These are phyloP conservation scores for Fusarium domesticum DNA, from an alignment of 2,329 filamentous ascomycete genomes.

Conservation along the genomic window DNA sequence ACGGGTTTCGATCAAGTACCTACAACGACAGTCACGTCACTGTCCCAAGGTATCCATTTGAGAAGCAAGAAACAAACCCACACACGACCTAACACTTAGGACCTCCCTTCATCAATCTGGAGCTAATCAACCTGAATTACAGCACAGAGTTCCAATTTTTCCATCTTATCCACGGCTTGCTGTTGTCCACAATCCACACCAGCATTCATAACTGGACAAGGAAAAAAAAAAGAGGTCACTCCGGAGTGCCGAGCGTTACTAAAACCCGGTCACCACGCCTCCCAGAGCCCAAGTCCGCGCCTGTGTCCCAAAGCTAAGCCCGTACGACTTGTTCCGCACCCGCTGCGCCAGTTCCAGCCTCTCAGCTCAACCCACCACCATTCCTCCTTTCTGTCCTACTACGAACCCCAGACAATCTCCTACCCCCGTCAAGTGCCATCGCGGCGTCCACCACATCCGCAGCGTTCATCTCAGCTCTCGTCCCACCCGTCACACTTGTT, in stretches of 20 bases:
- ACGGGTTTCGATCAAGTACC: not conserved
- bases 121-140: conserved; percentile 23
- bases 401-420: conserved; percentile 24
- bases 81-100: conserved; percentile 12
- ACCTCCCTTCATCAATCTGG: conserved; percentile 21
- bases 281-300: conserved; percentile 7
- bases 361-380: conserved; percentile 23
- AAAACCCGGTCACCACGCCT: conserved; percentile 5
- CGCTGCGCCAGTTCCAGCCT: conserved; percentile 21
- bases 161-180: conserved; percentile 15
- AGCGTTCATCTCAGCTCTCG: conserved; percentile 31
- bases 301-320: conserved; percentile 12
- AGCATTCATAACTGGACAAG: conserved; percentile 4
- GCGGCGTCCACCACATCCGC: conserved; percentile 22
- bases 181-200: conserved; percentile 9
- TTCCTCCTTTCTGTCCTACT: conserved; percentile 20
- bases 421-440: conserved; percentile 20
- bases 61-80: conserved; percentile 16
- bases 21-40: conserved; percentile 12
- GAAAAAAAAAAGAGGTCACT: not conserved
- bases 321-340: conserved; percentile 27
- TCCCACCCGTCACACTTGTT: conserved; percentile 30
- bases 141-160: conserved; percentile 12
- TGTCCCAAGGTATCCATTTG: conserved; percentile 21
- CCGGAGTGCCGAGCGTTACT: not conserved